Percentiles rank a stretch among this genome's conserved stretches.
Evolutionary conservation across 75 land plant species (phyloP).

Genomic region (Selaginella moellendorffii): DNA sequence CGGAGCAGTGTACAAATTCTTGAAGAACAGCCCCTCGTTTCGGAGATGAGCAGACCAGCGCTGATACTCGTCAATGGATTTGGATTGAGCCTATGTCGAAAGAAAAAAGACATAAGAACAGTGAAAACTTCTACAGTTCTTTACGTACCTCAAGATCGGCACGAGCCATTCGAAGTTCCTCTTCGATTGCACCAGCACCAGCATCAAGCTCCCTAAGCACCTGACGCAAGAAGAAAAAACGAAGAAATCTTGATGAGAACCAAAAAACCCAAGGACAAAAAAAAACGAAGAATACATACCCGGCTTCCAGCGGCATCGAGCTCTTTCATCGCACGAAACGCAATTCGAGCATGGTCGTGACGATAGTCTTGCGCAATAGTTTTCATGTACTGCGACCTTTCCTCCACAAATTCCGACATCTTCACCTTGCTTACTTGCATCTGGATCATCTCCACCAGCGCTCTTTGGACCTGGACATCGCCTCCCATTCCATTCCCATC

Average conservation of each 20-base stretch:
- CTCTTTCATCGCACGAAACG: slow-evolving; percentile 29
- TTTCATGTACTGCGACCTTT: slow-evolving; percentile 19
- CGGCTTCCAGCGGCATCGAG: slow-evolving; percentile 27
- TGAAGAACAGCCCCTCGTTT: slow-evolving; percentile 40
- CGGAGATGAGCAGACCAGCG: slow-evolving; percentile 23
- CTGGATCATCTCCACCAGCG: slow-evolving; percentile 32
- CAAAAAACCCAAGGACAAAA: neutral
- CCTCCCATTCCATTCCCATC: slow-evolving; percentile 21
- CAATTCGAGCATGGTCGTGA: slow-evolving; percentile 20
- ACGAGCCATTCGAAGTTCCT: slow-evolving; percentile 22
- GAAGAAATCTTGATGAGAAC: neutral
- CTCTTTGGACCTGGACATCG: slow-evolving; percentile 21
- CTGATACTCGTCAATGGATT: slow-evolving; percentile 30
- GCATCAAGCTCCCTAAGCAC: slow-evolving; percentile 28
- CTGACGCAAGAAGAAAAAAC: no score
- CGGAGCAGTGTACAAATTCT: slow-evolving; percentile 34
- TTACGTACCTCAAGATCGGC: slow-evolving; percentile 36
- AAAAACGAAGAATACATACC: slow-evolving; percentile 13
- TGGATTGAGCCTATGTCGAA: slow-evolving; percentile 30
- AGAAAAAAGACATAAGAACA: no score
- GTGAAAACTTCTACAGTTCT: no score
- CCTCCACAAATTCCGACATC: slow-evolving; percentile 28
- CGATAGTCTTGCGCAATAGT: slow-evolving; percentile 18
- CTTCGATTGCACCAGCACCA: slow-evolving; percentile 23
- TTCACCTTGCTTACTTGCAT: slow-evolving; percentile 23